phyloP scores from a whole-genome alignment of 495 filamentous ascomycete species.

The Friedmanniomyces simplex region DNA sequence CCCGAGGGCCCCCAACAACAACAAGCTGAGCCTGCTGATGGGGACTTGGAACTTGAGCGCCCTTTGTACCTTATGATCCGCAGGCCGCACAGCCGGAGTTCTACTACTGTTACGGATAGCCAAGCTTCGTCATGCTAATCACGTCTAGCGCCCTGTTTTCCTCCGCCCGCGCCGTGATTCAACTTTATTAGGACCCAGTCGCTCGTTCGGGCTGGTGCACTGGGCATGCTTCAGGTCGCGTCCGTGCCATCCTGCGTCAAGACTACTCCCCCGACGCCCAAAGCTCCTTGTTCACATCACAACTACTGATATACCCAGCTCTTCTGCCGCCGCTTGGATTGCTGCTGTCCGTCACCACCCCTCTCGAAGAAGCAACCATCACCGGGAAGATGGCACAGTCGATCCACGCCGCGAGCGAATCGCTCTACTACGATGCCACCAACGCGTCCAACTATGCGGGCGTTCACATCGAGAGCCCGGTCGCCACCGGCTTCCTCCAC shows the following conservation, averaged over 20 bases:
- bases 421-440: neutral
- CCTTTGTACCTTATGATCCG: no score
- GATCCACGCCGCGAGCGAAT: neutral
- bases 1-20: no score
- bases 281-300: neutral
- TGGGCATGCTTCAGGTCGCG: neutral
- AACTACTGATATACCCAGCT: neutral
- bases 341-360: neutral
- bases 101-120: no score
- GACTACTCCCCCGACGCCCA: neutral
- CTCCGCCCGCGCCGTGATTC: neutral
- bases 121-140: no score
- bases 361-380: neutral
- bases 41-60: no score
- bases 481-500: neutral
- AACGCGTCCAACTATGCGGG: neutral
- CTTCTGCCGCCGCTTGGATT: neutral
- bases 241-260: neutral
- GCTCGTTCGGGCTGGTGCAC: neutral
- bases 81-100: no score
- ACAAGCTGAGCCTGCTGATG: no score
- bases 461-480: neutral
- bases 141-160: neutral
- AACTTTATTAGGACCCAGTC: neutral
- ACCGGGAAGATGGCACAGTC: neutral